Base-by-base conservation (phyloP, 441 rosid species). In the Brassica balearica region DNA sequence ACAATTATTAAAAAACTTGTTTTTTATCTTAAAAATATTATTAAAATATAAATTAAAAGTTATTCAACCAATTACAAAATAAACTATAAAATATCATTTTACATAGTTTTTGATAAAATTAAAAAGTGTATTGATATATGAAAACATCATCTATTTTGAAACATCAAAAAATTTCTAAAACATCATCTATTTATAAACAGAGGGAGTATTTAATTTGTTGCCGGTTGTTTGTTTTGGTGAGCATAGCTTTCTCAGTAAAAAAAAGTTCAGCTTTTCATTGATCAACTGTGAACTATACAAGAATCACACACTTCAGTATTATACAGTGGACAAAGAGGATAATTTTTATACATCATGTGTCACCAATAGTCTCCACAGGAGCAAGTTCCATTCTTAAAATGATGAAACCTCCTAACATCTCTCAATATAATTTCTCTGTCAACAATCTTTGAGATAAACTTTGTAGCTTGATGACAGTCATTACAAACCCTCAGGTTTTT, bases 401-500 rank as follows among this genome's bases (percentile, higher is more conserved):
- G 94, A 88, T 94, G 97, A 82, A 92, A 94, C 83, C 97, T 88
- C 82, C 89, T 86, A 56, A 87, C 93, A 83, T 90, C 98, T 81
- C 97, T 89, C 61, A 92, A 81, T 65, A 92, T 79, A 62, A 91
- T 91, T 74, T 95, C 97, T 80, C 98, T 91, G 14, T 82, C 83
- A 55, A 75, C 87, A 12, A 90, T 82, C 85, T 79, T 89, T 12
- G 97, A 91, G 61, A 93, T 95, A 25, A 85, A 87, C 73, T 93
- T 93, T n/a, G 91, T 29, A 10, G 96, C 97, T 11, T 81, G 71
- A 79, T 91, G 97, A 76, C 97, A 93, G 73, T 91, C 97, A 63
- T 91, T 91, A 75, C 97, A 95, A 34, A 93, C 97, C 76, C 96
- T 86, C 34, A 95, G 92, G 88, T 93, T 93, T 86, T 92, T 93